phyloP scores from a whole-genome alignment of 179 eudicot genomes.

The Silene coronaria region DNA sequence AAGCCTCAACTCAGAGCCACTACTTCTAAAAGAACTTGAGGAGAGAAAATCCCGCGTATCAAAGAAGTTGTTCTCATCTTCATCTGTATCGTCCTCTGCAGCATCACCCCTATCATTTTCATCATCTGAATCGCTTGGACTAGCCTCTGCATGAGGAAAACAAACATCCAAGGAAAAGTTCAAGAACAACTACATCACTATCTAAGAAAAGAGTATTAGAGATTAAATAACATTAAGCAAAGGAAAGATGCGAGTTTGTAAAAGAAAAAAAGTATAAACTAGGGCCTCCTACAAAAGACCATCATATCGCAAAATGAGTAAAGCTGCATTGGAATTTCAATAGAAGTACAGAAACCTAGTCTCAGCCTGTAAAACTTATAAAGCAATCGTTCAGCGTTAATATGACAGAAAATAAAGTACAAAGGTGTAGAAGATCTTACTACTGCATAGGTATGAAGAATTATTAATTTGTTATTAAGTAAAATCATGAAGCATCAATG shows the following conservation, averaged over 20 bases:
- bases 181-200: slow-evolving; percentile 3
- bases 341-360: background rate
- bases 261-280: background rate
- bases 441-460: background rate
- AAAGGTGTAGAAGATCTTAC: background rate
- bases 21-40: slow-evolving; percentile 74
- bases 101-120: slow-evolving; percentile 73
- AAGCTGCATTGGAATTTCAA: background rate
- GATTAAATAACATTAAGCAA: background rate
- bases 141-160: slow-evolving; percentile 45
- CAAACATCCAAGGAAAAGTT: background rate
- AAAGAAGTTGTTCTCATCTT: slow-evolving; percentile 80
- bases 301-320: background rate
- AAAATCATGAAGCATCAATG: background rate
- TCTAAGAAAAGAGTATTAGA: background rate
- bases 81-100: slow-evolving; percentile 90
- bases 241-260: background rate
- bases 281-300: background rate
- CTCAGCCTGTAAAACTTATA: background rate
- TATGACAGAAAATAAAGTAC: background rate
- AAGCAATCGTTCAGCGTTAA: background rate
- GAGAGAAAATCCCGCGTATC: slow-evolving; percentile 88
- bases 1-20: slow-evolving; percentile 59
- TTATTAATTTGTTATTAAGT: background rate
- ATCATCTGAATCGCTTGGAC: slow-evolving; percentile 74